These are phyloP conservation scores for Annulohypoxylon maeteangense DNA, from an alignment of 495 filamentous ascomycete genomes.

Conservation along the genomic window DNA sequence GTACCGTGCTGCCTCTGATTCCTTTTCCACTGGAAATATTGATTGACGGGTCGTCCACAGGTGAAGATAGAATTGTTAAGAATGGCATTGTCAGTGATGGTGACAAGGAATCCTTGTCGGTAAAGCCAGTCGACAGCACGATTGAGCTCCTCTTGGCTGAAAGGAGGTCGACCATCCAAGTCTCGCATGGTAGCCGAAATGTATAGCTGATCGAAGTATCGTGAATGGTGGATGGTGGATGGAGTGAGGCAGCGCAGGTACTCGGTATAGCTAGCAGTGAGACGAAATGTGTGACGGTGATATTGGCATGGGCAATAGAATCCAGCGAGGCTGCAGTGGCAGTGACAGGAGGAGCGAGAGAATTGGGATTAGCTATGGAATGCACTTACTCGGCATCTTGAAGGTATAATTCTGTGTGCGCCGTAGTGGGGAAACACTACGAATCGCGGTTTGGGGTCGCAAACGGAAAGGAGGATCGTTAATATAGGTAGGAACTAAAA, in stretches of 20 bases:
- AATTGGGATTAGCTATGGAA: background rate
- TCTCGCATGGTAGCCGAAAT: background rate
- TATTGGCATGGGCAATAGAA: background rate
- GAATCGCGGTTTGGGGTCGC: constrained; percentile 3
- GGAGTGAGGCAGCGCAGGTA: background rate
- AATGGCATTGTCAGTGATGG: background rate
- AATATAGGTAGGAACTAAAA: constrained; percentile 11
- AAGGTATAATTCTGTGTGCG: constrained; percentile 10
- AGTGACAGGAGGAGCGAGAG: background rate
- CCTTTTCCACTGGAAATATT: constrained; percentile 1
- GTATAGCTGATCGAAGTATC: background rate
- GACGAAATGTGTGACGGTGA: background rate
- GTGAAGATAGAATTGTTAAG: background rate
- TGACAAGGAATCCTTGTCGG: constrained; percentile 2
- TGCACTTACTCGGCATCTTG: constrained; percentile 52
- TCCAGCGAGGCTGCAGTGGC: background rate
- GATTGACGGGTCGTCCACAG: background rate
- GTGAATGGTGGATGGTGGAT: background rate
- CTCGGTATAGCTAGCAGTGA: background rate
- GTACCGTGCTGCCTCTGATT: background rate
- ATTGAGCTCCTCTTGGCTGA: background rate
- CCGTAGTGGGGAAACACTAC: constrained; percentile 11
- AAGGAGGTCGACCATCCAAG: background rate
- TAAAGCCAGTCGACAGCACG: constrained; percentile 17
- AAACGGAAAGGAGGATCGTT: constrained; percentile 10